Conservation (phyloP, 106 monocot genomes). For the Dendrobium chrysotoxum region DNA sequence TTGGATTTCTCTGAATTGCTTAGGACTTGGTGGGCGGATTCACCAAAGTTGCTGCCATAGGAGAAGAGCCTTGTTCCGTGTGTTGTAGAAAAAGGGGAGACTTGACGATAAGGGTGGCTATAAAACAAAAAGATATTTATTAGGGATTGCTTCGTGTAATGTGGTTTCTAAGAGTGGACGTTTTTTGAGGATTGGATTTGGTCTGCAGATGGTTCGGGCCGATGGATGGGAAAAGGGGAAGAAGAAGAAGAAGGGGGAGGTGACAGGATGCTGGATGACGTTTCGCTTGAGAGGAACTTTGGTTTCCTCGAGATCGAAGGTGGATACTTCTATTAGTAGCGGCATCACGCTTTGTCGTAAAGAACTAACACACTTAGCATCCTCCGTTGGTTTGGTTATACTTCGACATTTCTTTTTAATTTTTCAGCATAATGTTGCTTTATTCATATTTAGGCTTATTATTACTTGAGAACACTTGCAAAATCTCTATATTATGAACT, state of each 20-base stretch:
- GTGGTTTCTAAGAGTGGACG: not conserved
- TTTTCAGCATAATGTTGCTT: not conserved
- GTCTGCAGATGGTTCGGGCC: not conserved
- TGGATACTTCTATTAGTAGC: slow-evolving; percentile 54
- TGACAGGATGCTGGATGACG: slow-evolving; percentile 60
- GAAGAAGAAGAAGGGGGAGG: slow-evolving; percentile 9
- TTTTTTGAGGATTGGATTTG: not conserved
- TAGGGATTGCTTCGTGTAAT: not conserved
- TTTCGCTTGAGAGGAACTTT: slow-evolving; percentile 43
- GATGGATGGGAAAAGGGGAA: slow-evolving; percentile 5
- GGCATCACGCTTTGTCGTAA: slow-evolving; percentile 49
- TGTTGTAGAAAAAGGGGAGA: not conserved
- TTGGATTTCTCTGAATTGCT: not conserved
- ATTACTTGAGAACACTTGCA: not conserved
- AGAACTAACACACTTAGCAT: not conserved
- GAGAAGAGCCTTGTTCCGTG: not conserved
- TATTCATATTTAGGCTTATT: no score
- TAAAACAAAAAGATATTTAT: not conserved
- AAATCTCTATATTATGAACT: not conserved
- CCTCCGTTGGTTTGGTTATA: not conserved
- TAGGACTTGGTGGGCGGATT: not conserved
- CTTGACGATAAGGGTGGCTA: not conserved
- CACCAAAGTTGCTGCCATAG: not conserved
- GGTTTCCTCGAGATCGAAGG: slow-evolving; percentile 62
- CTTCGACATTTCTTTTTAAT: slow-evolving; percentile 4